Conservation (phyloP, 257 asterid species). For the Cruciata laevipes region DNA sequence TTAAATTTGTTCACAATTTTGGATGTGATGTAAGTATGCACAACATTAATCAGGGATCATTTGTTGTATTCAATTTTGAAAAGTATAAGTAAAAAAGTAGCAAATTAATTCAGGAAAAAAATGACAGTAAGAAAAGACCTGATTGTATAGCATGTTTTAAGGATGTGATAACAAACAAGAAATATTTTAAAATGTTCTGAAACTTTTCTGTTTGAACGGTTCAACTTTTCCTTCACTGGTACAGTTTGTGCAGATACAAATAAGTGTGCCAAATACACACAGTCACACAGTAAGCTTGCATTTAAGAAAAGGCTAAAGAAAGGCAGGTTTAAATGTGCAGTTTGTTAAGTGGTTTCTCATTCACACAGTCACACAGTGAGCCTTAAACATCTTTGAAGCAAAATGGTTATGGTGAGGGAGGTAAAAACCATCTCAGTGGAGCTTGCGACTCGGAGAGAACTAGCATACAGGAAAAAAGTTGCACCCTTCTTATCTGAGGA, state of each 20-base stretch:
- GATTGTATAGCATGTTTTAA: too few relatives aligned
- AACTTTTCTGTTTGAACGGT: too few relatives aligned
- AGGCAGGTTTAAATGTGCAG: too few relatives aligned
- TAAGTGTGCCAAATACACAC: background rate
- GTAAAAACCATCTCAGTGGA: constrained; percentile 13
- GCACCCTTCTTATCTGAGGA: constrained; percentile 10
- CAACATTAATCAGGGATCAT: background rate
- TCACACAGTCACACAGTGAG: background rate
- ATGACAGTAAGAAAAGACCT: too few relatives aligned
- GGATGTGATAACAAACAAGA: background rate
- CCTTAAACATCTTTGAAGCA: background rate
- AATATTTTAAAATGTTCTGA: background rate
- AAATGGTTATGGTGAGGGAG: constrained; percentile 30
- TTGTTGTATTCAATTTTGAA: too few relatives aligned
- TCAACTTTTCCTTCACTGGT: too few relatives aligned
- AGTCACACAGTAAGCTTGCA: background rate
- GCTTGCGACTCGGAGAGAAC: constrained; percentile 22
- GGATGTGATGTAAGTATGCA: background rate
- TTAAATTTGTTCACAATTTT: constrained; percentile 5
- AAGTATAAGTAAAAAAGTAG: too few relatives aligned
- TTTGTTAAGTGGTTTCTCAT: background rate
- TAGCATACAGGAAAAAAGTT: constrained; percentile 21
- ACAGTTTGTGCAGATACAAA: background rate
- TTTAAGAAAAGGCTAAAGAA: too few relatives aligned
- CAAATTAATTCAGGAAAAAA: too few relatives aligned